Evolutionary conservation across 768 basidiomycete genomes (phyloP), one percentile per base, ranked within the genome.

Genomic region (Tulasnella sp.): DNA sequence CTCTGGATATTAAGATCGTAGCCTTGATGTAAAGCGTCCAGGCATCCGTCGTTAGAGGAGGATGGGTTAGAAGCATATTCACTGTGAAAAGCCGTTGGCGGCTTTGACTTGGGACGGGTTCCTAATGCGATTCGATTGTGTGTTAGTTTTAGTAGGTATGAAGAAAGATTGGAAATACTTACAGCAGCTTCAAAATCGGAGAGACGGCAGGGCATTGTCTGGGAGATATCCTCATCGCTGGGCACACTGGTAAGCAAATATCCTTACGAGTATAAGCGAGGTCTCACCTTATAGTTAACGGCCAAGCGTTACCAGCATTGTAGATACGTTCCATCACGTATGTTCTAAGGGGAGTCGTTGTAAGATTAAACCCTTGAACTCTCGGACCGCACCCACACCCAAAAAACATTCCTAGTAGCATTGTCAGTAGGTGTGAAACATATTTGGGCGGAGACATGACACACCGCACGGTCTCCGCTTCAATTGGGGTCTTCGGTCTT

Each of bases 11-110:
- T 3, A 74, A 17, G 26, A 74, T 73, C 17, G 52, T 16, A 16
- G 73, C 72, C 29, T 74, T 74, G 3, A 74, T 26, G 36, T 74
- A 72, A 3, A 74, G 63, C 14, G 73, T 74, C 40, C 64, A 74
- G 5, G 72, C 42, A 41, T 74, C 73, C 7, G 73, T 74, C 16
- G 69, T n/a, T 16, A 63, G 26, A 39, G 64, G 39, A 26, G 72
- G 73, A 73, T 74, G 73, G 39, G 22, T 66, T n/a, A 65, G 39
- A 4, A 74, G 72, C 47, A 74, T 37, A 26, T 73, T 36, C 29
- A n/a, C 36, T 16, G 40, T 62, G 9, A 44, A 42, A 32, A 73
- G 11, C 12, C 29, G 35, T 66, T 74, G 73, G 35, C 73, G 52
- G 11, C 17, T 47, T 19, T 70, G 59, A 17, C 16, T 69, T 7